Evolutionary conservation across 371 early-diverging fungal species (phyloP), one percentile per base, ranked within the genome.

Genomic region (Choanephora cucurbitarum): DNA sequence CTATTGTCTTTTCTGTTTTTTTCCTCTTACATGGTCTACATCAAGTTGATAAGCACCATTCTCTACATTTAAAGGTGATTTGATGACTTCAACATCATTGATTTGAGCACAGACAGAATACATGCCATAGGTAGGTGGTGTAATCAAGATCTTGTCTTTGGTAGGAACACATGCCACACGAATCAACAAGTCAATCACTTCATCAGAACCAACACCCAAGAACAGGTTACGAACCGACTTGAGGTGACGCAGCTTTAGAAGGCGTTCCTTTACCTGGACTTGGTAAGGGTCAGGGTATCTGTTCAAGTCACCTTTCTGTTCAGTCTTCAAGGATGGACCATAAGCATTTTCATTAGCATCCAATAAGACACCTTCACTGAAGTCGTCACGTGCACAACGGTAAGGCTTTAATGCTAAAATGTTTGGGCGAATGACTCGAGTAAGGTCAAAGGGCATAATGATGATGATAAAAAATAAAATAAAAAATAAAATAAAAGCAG

Each of bases 101-200:
- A 94, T 88, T 62, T 91, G 86, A 40, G 97, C 96, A 52, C 84
- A 88, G 15, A 96, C 96, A 15, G 84, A 79, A 79, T 99, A 99
- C 99, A 99, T 99, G 63, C 99, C 99, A 68, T 99, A 99, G 24
- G 97, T 97, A 3, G 99, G 98, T 52, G 97, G 97, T 8, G 91
- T 91, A 50, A 97, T 90, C 50, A 99, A 77, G 60, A 97, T 86
- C 72, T 91, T 89, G 67, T 99, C 97, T 58, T 83, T 81, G 41
- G 85, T 91, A 11, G 99, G 99, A 17, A 81, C 77, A 73, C 98
- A 97, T 41, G 91, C 91, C 44, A 99, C 87, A 34, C 98, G 84
- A 51, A 97, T 85, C 31, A 92, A 60, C 55, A 97, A 65, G 62
- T 98, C 99, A 55, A 98, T 94, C 47, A 90, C 86, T 76, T 99